Conservation (phyloP, 192 early-diverging fungal genomes). For the Gryganskiella cystojenkinii region DNA sequence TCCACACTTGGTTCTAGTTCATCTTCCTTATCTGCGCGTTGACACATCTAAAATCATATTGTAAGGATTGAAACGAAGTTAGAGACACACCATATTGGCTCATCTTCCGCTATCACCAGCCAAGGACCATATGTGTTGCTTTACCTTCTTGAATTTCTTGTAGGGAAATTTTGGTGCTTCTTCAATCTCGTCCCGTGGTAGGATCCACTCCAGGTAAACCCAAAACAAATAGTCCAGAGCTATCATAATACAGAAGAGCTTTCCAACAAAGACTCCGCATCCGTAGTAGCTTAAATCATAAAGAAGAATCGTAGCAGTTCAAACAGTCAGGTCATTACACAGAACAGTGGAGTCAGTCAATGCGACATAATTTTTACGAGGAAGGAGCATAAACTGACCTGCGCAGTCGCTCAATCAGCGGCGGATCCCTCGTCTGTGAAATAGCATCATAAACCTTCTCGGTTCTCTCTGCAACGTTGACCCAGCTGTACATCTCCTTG, state of each 20-base stretch:
- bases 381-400: slow-evolving; percentile 23
- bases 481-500: slow-evolving; percentile 97
- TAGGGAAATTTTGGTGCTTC: slow-evolving; percentile 74
- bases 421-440: slow-evolving; percentile 68
- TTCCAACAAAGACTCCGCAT: slow-evolving; percentile 91
- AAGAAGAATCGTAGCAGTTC: not conserved
- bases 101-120: no score
- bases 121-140: no score
- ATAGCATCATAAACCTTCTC: slow-evolving; percentile 88
- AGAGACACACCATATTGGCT: no score
- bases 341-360: no score
- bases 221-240: slow-evolving; percentile 88
- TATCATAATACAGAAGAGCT: slow-evolving; percentile 90
- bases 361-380: not conserved
- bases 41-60: slow-evolving; percentile 32
- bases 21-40: slow-evolving; percentile 50
- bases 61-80: not conserved
- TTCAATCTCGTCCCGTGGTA: slow-evolving; percentile 80
- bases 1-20: slow-evolving; percentile 32
- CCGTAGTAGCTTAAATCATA: slow-evolving; percentile 73
- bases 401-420: slow-evolving; percentile 83
- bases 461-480: slow-evolving; percentile 93
- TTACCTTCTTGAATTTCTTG: slow-evolving; percentile 65
- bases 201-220: slow-evolving; percentile 83
- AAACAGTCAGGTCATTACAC: not conserved